Evolutionary conservation across 306 rosid genomes (phyloP), one percentile per base, ranked within the genome.

Genomic region (Citrullus mucosospermus): DNA sequence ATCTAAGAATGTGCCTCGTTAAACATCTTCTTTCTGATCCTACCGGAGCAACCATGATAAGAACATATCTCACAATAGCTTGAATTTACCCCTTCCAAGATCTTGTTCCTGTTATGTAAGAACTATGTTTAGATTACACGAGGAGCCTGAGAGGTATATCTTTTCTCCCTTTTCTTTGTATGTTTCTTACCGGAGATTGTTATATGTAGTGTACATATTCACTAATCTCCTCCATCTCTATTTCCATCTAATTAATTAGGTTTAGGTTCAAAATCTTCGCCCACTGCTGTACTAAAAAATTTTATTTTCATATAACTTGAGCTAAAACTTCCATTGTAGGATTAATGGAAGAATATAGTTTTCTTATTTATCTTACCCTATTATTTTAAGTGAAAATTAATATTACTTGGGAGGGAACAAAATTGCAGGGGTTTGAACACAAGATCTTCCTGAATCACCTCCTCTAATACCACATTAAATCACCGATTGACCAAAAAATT

Each of bases 11-110:
- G 92, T 9, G 80, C 80, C 99, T 95, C 54, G 86, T 95, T 78
- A 89, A 85, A 82, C 99, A 92, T 86, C 86, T 92, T 75, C 73
- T 95, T 78, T 91, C 97, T 79, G 97, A 95, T 87, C 97, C 97
- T 32, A 91, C 97, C 41, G 99, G 99, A 81, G 84, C 91, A 75
- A 91, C 86, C 75, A 86, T 95, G 99, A 90, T 95, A 77, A 88
- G 86, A 87, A 90, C 97, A 85, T 95, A 91, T 82, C 88, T 95
- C 79, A 82, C 88, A 25, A 17, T 89, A 90, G 84, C 65, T 55
- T 46, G 56, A 48, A 50, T 8, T 72, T 72, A 2, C 38, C 22
- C 57, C 34, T 10, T 69, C 77, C 53, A 48, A 48, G 79, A 83
- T 80, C 66, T 50, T 68, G 25, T 28, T 69, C 77, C 82, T 54